Evolutionary conservation across 768 basidiomycete genomes (phyloP), one percentile per base, ranked within the genome.

Genomic region (Hemileccinum impolitum): DNA sequence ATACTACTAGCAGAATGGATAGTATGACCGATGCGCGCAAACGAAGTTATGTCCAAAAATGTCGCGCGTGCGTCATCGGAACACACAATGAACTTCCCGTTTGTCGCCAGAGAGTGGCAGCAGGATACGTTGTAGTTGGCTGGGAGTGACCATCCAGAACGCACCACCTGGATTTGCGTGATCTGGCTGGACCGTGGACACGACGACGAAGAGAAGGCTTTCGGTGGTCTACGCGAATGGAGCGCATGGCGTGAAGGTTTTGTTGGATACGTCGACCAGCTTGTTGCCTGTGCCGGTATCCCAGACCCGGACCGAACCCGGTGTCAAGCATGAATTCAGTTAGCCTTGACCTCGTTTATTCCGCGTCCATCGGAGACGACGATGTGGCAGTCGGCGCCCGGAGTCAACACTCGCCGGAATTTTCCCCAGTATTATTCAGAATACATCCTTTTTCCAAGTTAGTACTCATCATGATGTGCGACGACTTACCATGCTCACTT

Each of bases 231-330:
- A 46, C 18, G 45, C 45, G 14, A 46, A 39, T 14, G 45, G 45
- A 17, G 37, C 39, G 28, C 45, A 46, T 17, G 45, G 45, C 14
- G 45, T 39, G 37, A 46, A 46, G n/a, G 39, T 46, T 11, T 46
- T 46, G 30, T 46, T 46, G 17, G 45, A 46, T 14, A 39, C 45
- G 23, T 46, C 45, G 45, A 46, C 37, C 12, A 46, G 45, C 37
- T 46, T 46, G 31, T 38, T 31, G 17, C 54, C 46, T 1, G 51
- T 38, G 23, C 6, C 18, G 31, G 43, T 3, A n/a, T 55, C 47
- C 47, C 53, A 55, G 23, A 46, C 17, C 4, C 40, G 43, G 25
- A 55, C 43, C 2, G 25, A 9, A 17, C 32, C 28, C 2, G 45
- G 45, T 9, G 37, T 46, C 45, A 46, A 18, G 37, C n/a, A n/a